Evolutionary conservation across 495 filamentous ascomycete genomes (phyloP), one percentile per base, ranked within the genome.

Genomic region (Lasiosphaeria ovina): DNA sequence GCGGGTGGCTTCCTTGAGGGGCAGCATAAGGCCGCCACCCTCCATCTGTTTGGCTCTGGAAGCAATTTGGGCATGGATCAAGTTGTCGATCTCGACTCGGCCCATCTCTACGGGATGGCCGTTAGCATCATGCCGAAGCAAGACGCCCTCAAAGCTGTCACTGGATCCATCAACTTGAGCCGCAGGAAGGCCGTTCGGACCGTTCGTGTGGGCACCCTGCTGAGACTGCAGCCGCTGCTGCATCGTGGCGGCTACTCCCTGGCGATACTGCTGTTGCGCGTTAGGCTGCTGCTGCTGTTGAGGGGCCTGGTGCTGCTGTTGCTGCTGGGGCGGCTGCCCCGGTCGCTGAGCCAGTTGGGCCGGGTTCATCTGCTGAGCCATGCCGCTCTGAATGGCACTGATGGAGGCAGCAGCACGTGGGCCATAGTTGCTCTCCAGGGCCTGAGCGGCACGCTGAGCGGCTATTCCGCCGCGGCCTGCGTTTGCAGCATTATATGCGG

Each of bases 11-110:
- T 77, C 69, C 54, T 77, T 76, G 12, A 86, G 72, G 0, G 93
- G 90, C 42, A 93, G 66, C 83, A 96, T 89, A 47, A 96, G 76
- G 47, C 93, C 93, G 57, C 89, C 90, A 51, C 82, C 89, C 72
- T 97, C 89, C 73, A 92, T 82, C 57, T 79, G 78, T 53, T 81
- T 83, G 58, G 87, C 87, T 59, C 82, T 80, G 14, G 88, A 82
- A 55, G 88, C 82, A 35, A 93, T 83, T 60, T 88, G 84, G 53
- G 84, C 77, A 42, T 86, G 83, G 63, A 92, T 80, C 40, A 85
- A 67, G 24, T 69, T 69, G 61, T 89, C 87, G 54, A 87, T 85
- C 51, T 83, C 79, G 34, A 83, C 71, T 52, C 79, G 74, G 44
- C 77, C 79, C 71, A 81, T 76, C 59, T 77, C 69, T 4, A 71